Evolutionary conservation across 2,329 filamentous ascomycete genomes (phyloP), one percentile per base, ranked within the genome.

Genomic region (Alternaria burnsii): DNA sequence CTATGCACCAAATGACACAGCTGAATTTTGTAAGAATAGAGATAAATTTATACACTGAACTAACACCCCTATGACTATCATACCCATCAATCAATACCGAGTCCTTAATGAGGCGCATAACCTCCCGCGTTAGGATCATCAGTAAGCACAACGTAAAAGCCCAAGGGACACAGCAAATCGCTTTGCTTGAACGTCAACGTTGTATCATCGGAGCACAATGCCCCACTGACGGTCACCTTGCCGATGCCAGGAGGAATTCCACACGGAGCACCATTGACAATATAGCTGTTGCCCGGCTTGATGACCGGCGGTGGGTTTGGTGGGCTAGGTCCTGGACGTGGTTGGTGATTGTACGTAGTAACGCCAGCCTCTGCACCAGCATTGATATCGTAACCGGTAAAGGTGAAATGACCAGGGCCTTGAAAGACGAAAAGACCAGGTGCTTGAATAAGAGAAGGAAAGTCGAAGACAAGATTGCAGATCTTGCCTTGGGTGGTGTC

Each of bases 401-500:
- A 74, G 1, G 57, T 67, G 50, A 75, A 74, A 20, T 66, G 52
- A 0, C 72, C 70, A 20, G 43, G 56, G 18, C 72, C 72, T 1
- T 71, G 66, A 38, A 76, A 70, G 40, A 74, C 63, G 62, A 76
- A 76, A 47, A 71, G 56, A 36, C 64, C 67, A 5, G 59, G 64
- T 18, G 67, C 70, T 34, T 66, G 52, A 4, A 54, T 22, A 34
- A 53, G 38, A 43, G 44, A 59, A 1, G 72, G 67, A 52, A 76
- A 69, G 42, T 75, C 67, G 62, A 76, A 76, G 48, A 71, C 68
- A 32, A 75, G 69, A 53, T 66, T 70, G 64, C 74, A 76, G 30
- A 70, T 65, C 44, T 76, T 76, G 62, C 65, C 67, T 24, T 70
- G 67, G 10, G 62, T 64, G 42, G 52, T 57, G 28, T 61, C 56